Evolutionary conservation across 768 basidiomycete species (phyloP).

Genomic region (Lepiota venenata): DNA sequence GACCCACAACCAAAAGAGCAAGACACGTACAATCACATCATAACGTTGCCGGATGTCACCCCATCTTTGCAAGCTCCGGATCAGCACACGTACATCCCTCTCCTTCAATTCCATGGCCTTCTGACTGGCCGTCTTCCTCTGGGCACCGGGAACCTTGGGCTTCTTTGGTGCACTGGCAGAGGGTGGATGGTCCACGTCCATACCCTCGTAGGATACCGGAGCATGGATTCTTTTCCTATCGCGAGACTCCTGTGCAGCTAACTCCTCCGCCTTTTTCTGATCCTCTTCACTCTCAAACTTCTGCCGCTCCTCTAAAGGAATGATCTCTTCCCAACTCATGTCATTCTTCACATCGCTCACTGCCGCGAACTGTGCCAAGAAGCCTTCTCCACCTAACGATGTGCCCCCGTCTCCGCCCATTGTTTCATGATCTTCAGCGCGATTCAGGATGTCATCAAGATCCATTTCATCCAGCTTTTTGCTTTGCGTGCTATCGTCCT

Average conservation of each 20-base stretch:
- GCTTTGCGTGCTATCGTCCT: conserved; percentile 89
- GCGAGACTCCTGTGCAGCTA: conserved; percentile 63
- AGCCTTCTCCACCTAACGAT: conserved; percentile 96
- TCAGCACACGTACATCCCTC: conserved; percentile 92
- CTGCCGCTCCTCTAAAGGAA: conserved; percentile 88
- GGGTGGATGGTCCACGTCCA: conserved; percentile 80
- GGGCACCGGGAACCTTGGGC: conserved; percentile 65
- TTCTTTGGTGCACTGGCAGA: conserved; percentile 67
- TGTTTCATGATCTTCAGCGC: conserved; percentile 97
- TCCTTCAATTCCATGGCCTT: conserved; percentile 97
- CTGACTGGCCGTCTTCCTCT: conserved; percentile 89
- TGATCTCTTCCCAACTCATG: conserved; percentile 99
- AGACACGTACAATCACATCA: conserved; percentile 78
- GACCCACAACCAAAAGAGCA: conserved; percentile 5
- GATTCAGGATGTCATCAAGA: conserved; percentile 94
- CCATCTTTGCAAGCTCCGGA: conserved; percentile 95
- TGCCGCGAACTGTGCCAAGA: conserved; percentile 91
- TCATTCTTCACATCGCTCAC: conserved; percentile 99
- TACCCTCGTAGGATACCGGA: conserved; percentile 87
- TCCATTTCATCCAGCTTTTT: conserved; percentile 99
- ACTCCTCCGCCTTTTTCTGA: conserved; percentile 67
- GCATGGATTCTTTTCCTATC: conserved; percentile 84
- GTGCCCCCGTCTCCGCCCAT: conserved; percentile 82
- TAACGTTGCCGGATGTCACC: conserved; percentile 95
- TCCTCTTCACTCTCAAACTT: conserved; percentile 75